phyloP scores from a whole-genome alignment of 2,329 filamentous ascomycete genomes.

The Aureobasidium sp. region DNA sequence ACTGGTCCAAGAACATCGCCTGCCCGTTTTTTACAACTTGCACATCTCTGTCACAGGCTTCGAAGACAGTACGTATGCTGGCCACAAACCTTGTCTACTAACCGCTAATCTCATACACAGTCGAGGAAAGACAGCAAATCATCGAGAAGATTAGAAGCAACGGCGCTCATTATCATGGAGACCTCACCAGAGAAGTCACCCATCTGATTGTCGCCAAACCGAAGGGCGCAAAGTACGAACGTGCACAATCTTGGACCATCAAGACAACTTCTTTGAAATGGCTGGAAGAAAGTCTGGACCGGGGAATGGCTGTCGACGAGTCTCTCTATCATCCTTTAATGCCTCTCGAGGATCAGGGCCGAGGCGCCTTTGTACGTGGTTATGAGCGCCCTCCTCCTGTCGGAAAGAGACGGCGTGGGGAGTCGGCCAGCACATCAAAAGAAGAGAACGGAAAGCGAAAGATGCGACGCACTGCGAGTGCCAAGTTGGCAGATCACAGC shows the following conservation, averaged over 20 bases:
- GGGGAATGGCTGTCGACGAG: constrained; percentile 89
- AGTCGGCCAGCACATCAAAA: constrained; percentile 17
- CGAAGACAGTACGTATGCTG: constrained; percentile 48
- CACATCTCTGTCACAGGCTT: constrained; percentile 65
- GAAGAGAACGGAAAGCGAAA: constrained; percentile 64
- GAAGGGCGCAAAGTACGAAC: constrained; percentile 82
- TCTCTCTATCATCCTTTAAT: constrained; percentile 71
- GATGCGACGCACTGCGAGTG: constrained; percentile 78
- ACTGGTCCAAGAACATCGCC: constrained; percentile 60
- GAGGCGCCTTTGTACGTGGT: constrained; percentile 54
- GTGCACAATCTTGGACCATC: constrained; percentile 76
- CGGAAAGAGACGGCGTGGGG: constrained; percentile 49
- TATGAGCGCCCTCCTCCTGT: constrained; percentile 22
- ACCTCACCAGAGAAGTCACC: constrained; percentile 77
- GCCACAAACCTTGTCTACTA: not conserved
- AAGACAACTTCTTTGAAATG: constrained; percentile 75
- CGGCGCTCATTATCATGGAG: constrained; percentile 78
- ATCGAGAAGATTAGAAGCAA: constrained; percentile 60
- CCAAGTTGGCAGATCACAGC: constrained; percentile 71
- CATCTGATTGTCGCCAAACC: constrained; percentile 77
- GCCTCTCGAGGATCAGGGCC: constrained; percentile 63
- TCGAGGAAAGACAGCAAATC: constrained; percentile 61
- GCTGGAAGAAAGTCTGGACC: constrained; percentile 73
- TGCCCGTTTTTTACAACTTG: constrained; percentile 57
- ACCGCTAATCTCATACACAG: constrained; percentile 32